Conservation (phyloP, 73 alveolate genomes). For the Paramecium sexaurelia region DNA sequence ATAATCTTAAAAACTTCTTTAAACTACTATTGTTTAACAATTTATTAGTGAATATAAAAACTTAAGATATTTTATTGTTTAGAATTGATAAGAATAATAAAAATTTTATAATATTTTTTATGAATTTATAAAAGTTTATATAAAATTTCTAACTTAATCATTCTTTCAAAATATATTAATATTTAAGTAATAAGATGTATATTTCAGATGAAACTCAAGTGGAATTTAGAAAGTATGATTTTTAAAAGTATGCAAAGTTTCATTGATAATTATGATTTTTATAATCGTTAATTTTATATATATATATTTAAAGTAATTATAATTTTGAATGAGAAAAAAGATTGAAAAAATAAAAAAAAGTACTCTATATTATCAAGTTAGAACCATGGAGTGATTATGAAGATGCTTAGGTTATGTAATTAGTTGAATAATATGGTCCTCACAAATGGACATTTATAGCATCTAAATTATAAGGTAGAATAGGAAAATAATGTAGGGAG, state of each 20-base stretch:
- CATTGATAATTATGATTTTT: not conserved
- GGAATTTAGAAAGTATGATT: not conserved
- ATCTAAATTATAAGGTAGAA: slow-evolving; percentile 93
- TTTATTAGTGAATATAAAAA: no score
- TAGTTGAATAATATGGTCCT: slow-evolving; percentile 96
- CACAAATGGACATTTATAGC: slow-evolving; percentile 97
- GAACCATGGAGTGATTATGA: slow-evolving; percentile 98
- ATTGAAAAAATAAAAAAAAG: slow-evolving; percentile 45
- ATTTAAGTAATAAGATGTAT: no score
- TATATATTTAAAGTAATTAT: not conserved
- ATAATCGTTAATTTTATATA: slow-evolving; percentile 1
- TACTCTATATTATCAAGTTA: not conserved
- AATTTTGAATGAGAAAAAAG: slow-evolving; percentile 41
- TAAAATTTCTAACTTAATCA: no score
- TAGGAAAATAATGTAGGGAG: slow-evolving; percentile 98
- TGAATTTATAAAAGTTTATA: no score
- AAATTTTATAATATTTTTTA: no score
- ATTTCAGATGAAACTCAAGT: no score
- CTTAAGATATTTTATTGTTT: no score
- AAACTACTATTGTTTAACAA: no score
- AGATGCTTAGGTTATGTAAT: slow-evolving; percentile 87
- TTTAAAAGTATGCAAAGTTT: not conserved
- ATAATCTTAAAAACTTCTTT: no score
- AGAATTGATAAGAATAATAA: no score
- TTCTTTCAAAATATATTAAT: no score